Conservation (phyloP, 768 basidiomycete species). For the Chiua virens region DNA sequence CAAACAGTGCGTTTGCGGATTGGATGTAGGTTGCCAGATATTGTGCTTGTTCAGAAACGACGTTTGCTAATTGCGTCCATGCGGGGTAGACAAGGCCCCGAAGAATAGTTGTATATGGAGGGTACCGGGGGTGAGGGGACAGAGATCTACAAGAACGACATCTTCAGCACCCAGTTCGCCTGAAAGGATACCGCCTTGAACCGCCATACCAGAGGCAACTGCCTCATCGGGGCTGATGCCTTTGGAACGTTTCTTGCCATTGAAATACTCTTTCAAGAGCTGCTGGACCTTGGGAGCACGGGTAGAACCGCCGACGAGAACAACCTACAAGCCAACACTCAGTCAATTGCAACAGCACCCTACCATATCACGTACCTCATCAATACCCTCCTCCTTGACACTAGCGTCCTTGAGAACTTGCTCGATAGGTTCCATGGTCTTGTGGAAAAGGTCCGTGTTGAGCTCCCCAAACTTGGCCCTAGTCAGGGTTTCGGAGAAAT, state of each 20-base stretch:
- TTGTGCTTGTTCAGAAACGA: too few relatives aligned
- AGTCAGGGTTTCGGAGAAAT: slow-evolving; percentile 96
- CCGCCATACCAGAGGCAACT: slow-evolving; percentile 97
- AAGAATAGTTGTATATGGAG: slow-evolving; percentile 71
- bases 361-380: slow-evolving; percentile 58
- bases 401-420: slow-evolving; percentile 98
- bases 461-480: slow-evolving; percentile 99
- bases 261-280: slow-evolving; percentile 96
- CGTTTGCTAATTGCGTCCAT: slow-evolving; percentile 70
- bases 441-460: slow-evolving; percentile 98
- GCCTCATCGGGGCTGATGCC: slow-evolving; percentile 99
- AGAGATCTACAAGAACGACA: slow-evolving; percentile 94
- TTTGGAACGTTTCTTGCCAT: slow-evolving; percentile 95
- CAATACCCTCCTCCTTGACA: slow-evolving; percentile 95
- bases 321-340: slow-evolving; percentile 47
- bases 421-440: slow-evolving; percentile 99
- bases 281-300: slow-evolving; percentile 99
- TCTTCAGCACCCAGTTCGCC: slow-evolving; percentile 90
- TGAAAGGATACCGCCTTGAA: slow-evolving; percentile 97
- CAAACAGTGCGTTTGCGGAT: too few relatives aligned
- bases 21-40: too few relatives aligned
- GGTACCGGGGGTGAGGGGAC: slow-evolving; percentile 95
- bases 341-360: not conserved
- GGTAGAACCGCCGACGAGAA: slow-evolving; percentile 95
- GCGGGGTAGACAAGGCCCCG: slow-evolving; percentile 78